These are phyloP conservation scores for Jaminaea rosea DNA, from an alignment of 1,284 basidiomycete genomes.

Conservation along the genomic window DNA sequence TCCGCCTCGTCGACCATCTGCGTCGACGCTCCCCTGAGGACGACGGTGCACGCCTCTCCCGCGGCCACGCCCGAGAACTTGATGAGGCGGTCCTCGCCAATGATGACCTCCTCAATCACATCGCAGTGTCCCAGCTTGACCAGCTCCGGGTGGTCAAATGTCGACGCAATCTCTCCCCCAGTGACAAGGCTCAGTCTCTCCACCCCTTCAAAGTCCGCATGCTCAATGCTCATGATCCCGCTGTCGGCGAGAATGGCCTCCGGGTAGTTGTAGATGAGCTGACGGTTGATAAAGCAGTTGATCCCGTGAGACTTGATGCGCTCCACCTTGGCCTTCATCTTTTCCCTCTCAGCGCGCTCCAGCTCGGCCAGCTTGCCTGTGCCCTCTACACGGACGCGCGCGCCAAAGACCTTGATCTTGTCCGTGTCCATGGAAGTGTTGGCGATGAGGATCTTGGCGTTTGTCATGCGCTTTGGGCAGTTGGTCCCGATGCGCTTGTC, in stretches of 20 bases:
- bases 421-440: slow-evolving; percentile 99
- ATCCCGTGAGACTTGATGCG: slow-evolving; percentile 90
- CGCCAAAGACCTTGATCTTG: slow-evolving; percentile 99
- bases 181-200: slow-evolving; percentile 92
- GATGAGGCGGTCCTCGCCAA: slow-evolving; percentile 97
- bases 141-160: slow-evolving; percentile 85
- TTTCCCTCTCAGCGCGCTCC: slow-evolving; percentile 93
- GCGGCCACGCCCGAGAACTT: slow-evolving; percentile 98
- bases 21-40: slow-evolving; percentile 87
- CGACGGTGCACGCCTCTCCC: slow-evolving; percentile 97
- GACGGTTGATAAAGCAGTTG: slow-evolving; percentile 96
- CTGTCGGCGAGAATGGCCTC: slow-evolving; percentile 86
- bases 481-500: slow-evolving; percentile 94
- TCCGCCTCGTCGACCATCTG: slow-evolving; percentile 99
- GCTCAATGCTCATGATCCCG: slow-evolving; percentile 93
- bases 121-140: slow-evolving; percentile 91
- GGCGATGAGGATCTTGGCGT: slow-evolving; percentile 92
- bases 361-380: slow-evolving; percentile 95
- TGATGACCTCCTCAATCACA: slow-evolving; percentile 96
- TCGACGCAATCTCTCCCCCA: slow-evolving; percentile 92
- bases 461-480: slow-evolving; percentile 86
- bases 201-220: slow-evolving; percentile 98
- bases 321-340: slow-evolving; percentile 98
- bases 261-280: slow-evolving; percentile 99
- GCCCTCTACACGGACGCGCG: slow-evolving; percentile 86